Conservation (phyloP, 768 basidiomycete genomes). For the Pleurotus salmoneostramineus region DNA sequence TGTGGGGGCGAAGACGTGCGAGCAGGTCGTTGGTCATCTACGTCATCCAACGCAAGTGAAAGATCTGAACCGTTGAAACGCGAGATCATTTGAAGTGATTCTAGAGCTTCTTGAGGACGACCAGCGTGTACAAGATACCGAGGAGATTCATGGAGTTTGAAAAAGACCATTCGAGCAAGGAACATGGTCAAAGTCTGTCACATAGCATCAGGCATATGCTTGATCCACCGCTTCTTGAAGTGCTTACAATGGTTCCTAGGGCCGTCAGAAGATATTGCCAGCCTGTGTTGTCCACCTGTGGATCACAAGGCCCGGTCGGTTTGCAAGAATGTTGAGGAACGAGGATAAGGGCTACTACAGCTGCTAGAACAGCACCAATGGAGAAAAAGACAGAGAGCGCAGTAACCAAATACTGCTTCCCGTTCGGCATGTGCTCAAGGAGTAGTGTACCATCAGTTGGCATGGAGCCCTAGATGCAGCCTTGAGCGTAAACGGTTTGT, state of each 20-base stretch:
- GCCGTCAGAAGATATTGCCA: constrained; percentile 84
- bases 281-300: constrained; percentile 69
- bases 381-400: constrained; percentile 96
- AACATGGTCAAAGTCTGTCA: constrained; percentile 85
- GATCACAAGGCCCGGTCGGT: constrained; percentile 51
- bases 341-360: constrained; percentile 73
- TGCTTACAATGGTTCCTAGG: constrained; percentile 79
- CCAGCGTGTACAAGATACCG: constrained; percentile 90
- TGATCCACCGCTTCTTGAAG: background rate
- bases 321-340: constrained; percentile 74
- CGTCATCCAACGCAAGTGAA: constrained; percentile 66
- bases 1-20: background rate
- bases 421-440: constrained; percentile 88
- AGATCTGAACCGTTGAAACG: constrained; percentile 79
- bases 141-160: constrained; percentile 92
- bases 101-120: constrained; percentile 77
- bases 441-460: constrained; percentile 94
- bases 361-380: constrained; percentile 83
- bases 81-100: constrained; percentile 80
- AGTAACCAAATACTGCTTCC: constrained; percentile 90
- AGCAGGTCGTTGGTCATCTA: constrained; percentile 40
- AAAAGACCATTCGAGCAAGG: constrained; percentile 80
- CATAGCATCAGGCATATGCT: constrained; percentile 6
- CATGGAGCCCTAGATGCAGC: constrained; percentile 72
- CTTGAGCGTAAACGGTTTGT: background rate